Base-by-base conservation (phyloP, 805 yeast species). In the Yamadazyma insecticola region DNA sequence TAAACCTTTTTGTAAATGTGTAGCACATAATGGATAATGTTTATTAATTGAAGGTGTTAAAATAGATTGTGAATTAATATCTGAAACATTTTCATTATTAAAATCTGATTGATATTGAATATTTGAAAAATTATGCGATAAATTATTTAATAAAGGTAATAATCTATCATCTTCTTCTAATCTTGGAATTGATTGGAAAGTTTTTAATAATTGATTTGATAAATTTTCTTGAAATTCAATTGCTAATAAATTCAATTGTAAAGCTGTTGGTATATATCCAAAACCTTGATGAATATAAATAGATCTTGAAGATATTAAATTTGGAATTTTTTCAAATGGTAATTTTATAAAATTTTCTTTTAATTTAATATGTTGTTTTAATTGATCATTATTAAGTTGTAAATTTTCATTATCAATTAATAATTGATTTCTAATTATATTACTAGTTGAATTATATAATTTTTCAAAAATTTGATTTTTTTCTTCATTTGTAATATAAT, bases 131-230 rank as follows among this genome's bases (percentile, higher is more conserved):
- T 63, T 63, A 18, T 74, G 70, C 0, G 94, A 76, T 28, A 92
- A 57, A 48, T 89, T 88, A 47, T 78, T 77, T 40, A 92, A 65
- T 17, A 92, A 76, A 1, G 97, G 97, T 30, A 88, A 61, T 26
- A 92, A 60, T 36, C 99, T 68, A 51, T 88, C 94, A 50, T 88
- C 96, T 60, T 90, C 97, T 50, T 88, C 96, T 34, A 90, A 63
- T 8, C 89, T 70, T 5, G 96, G 94, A 33, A 88, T 61, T 13
- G 83, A 72, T 50, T 82, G 83, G 45, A 87, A 78, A 0, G 97
- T 85, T 28, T 67, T 59, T 14, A 77, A 58, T 41, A 92, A 63
- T 13, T 77, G 74, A 12, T 56, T 51, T 2, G 55, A 51, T 32
- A 89, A 60, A 34, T 62, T 54, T 23, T 63, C 69, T 21, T 75